phyloP scores from a whole-genome alignment of 1,139 yeast genomes.

The Candida sp. region DNA sequence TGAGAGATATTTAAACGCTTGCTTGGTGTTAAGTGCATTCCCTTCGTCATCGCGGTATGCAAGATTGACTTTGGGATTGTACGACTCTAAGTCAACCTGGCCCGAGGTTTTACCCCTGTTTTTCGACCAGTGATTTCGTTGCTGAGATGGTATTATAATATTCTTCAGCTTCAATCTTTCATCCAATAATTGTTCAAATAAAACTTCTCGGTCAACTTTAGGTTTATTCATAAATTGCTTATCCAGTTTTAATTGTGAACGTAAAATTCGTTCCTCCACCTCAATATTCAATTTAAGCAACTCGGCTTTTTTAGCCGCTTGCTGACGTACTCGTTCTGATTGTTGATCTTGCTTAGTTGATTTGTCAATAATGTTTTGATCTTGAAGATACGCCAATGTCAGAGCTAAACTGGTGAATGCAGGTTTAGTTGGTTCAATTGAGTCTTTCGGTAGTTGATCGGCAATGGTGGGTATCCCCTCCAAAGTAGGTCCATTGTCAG shows the following conservation, averaged over 20 bases:
- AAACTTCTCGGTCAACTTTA: slow-evolving; percentile 23
- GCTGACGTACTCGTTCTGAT: slow-evolving; percentile 20
- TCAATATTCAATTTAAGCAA: slow-evolving; percentile 28
- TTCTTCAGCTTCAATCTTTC: slow-evolving; percentile 24
- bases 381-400: slow-evolving; percentile 51
- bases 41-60: slow-evolving; percentile 75
- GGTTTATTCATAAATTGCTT: slow-evolving; percentile 26
- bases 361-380: slow-evolving; percentile 33
- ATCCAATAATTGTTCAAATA: slow-evolving; percentile 27
- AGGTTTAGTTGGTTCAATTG: slow-evolving; percentile 10
- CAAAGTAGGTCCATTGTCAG: neutral
- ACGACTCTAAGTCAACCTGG: slow-evolving; percentile 29
- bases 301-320: slow-evolving; percentile 29
- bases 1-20: slow-evolving; percentile 82
- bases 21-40: slow-evolving; percentile 58
- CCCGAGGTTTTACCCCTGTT: neutral
- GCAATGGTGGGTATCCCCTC: neutral
- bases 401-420: slow-evolving; percentile 47
- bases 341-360: slow-evolving; percentile 12
- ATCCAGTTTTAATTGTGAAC: slow-evolving; percentile 37
- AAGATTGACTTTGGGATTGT: slow-evolving; percentile 64
- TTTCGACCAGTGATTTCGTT: neutral
- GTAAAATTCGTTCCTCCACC: slow-evolving; percentile 37
- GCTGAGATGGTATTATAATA: slow-evolving; percentile 7
- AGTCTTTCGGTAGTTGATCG: neutral